These are phyloP conservation scores for Sequoiadendron giganteum DNA, from an alignment of 75 land plant genomes.

Conservation along the genomic window DNA sequence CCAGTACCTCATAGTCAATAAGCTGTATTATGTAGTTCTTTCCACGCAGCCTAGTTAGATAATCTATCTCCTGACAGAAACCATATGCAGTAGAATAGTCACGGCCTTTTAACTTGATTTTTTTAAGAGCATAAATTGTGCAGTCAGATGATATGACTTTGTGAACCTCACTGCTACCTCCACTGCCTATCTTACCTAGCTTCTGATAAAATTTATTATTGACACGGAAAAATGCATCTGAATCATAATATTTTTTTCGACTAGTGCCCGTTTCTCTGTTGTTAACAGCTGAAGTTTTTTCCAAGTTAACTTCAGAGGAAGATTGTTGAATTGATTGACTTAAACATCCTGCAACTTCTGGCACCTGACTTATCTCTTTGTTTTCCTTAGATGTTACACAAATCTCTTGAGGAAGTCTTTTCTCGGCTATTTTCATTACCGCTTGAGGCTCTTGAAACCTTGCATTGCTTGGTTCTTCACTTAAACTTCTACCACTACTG, in stretches of 20 bases:
- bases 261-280: constrained; percentile 24
- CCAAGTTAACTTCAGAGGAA: constrained; percentile 25
- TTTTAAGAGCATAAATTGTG: constrained; percentile 88
- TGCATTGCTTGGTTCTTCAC: constrained; percentile 7
- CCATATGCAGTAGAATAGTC: constrained; percentile 92
- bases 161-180: constrained; percentile 98
- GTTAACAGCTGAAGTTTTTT: constrained; percentile 25
- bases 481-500: constrained; percentile 14
- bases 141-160: constrained; percentile 90
- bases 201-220: constrained; percentile 88
- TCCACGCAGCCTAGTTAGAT: constrained; percentile 74
- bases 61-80: constrained; percentile 92
- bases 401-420: constrained; percentile 1
- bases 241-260: constrained; percentile 51
- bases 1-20: constrained; percentile 86
- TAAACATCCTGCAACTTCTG: constrained; percentile 6
- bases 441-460: constrained; percentile 1
- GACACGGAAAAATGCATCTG: constrained; percentile 74
- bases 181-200: constrained; percentile 98
- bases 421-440: background rate
- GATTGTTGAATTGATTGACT: constrained; percentile 18
- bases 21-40: constrained; percentile 84
- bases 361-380: constrained; percentile 14
- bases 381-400: background rate
- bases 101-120: constrained; percentile 89